These are phyloP conservation scores for Phytophthora sp. DNA, from an alignment of 352 stramenopile genomes.

Conservation along the genomic window DNA sequence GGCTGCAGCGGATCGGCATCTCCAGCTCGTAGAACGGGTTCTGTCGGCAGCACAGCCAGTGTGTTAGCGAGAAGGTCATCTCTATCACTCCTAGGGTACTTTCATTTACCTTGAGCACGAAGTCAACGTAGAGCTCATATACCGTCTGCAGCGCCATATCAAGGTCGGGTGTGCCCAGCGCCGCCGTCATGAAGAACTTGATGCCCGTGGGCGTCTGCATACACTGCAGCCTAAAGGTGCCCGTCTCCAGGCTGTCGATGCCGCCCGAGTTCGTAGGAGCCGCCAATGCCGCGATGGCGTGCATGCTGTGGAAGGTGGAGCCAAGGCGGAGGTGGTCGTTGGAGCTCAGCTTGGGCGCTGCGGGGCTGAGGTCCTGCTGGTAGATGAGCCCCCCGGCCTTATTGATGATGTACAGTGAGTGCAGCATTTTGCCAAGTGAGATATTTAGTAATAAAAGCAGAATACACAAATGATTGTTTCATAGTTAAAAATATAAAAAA, in stretches of 20 bases:
- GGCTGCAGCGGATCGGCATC: slow-evolving; percentile 94
- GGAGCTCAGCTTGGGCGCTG: slow-evolving; percentile 84
- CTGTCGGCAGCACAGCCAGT: slow-evolving; percentile 31
- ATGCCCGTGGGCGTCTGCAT: slow-evolving; percentile 93
- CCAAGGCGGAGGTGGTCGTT: slow-evolving; percentile 94
- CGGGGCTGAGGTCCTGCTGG: slow-evolving; percentile 89
- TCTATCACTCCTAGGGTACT: too few species aligned
- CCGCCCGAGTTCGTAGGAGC: slow-evolving; percentile 83
- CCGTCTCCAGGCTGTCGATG: slow-evolving; percentile 92
- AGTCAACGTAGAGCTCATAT: slow-evolving; percentile 96
- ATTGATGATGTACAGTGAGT: slow-evolving; percentile 95
- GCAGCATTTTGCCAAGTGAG: slow-evolving; percentile 64
- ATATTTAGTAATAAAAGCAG: too few species aligned
- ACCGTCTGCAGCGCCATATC: slow-evolving; percentile 87
- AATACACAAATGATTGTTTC: too few species aligned
- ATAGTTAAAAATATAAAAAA: too few species aligned
- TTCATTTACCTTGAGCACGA: slow-evolving; percentile 92
- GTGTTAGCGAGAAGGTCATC: slow-evolving; percentile 9
- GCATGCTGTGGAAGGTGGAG: slow-evolving; percentile 95
- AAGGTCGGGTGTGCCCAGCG: slow-evolving; percentile 83
- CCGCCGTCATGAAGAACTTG: slow-evolving; percentile 95
- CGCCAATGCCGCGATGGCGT: slow-evolving; percentile 90
- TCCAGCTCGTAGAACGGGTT: slow-evolving; percentile 97
- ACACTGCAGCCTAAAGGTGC: slow-evolving; percentile 93
- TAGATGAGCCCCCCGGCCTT: slow-evolving; percentile 94